These are phyloP conservation scores for Lyophyllum semitale DNA, from an alignment of 768 basidiomycete species.

Conservation along the genomic window DNA sequence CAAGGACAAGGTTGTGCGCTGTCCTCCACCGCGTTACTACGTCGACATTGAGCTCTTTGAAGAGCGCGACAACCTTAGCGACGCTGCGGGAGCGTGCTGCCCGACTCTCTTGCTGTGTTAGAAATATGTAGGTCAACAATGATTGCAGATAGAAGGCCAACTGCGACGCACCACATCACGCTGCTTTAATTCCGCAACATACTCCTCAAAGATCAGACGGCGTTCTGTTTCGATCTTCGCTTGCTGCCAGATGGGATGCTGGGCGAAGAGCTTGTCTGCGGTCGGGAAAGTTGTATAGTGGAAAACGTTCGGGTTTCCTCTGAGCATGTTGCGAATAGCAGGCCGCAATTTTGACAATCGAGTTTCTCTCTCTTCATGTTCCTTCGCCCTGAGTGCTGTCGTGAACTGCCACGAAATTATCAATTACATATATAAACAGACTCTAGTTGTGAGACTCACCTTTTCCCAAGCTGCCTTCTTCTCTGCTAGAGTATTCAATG, in stretches of 20 bases:
- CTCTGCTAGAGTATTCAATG: slow-evolving; percentile 89
- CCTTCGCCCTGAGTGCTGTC: slow-evolving; percentile 72
- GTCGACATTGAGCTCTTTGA: slow-evolving; percentile 87
- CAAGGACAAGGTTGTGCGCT: slow-evolving; percentile 74
- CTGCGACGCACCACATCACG: slow-evolving; percentile 77
- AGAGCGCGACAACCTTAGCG: slow-evolving; percentile 78
- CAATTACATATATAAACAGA: slow-evolving; percentile 3
- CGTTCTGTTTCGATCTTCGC: slow-evolving; percentile 85
- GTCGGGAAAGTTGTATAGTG: slow-evolving; percentile 91
- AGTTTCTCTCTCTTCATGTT: slow-evolving; percentile 84
- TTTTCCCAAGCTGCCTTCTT: slow-evolving; percentile 95
- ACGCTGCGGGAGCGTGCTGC: slow-evolving; percentile 79
- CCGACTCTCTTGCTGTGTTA: slow-evolving; percentile 71
- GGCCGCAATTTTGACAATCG: slow-evolving; percentile 86
- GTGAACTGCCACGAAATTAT: slow-evolving; percentile 59
- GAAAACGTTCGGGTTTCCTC: slow-evolving; percentile 84
- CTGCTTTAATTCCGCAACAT: slow-evolving; percentile 80
- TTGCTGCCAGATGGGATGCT: slow-evolving; percentile 91
- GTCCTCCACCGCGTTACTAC: slow-evolving; percentile 93
- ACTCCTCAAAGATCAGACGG: slow-evolving; percentile 88
- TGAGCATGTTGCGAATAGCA: slow-evolving; percentile 82
- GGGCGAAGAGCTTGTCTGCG: slow-evolving; percentile 81
- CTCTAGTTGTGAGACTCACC: slow-evolving; percentile 48
- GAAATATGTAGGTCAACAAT: background rate
- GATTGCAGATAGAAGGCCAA: background rate